These are phyloP conservation scores for Colletotrichum abscissum DNA, from an alignment of 2,329 filamentous ascomycete species.

Conservation along the genomic window DNA sequence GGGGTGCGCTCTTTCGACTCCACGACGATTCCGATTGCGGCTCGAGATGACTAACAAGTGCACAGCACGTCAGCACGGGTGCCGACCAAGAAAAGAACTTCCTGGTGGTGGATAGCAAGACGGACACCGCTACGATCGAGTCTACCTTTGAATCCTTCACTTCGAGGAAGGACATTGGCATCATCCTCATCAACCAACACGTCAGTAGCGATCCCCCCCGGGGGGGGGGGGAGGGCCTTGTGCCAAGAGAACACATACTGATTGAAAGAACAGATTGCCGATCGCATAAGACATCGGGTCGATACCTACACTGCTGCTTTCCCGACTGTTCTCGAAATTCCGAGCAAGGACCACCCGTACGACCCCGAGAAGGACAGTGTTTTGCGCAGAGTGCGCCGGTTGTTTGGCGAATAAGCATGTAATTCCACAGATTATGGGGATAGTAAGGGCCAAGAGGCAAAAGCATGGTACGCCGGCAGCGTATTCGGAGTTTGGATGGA, in stretches of 20 bases:
- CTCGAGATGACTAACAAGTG: slow-evolving; percentile 17
- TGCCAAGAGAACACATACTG: slow-evolving; percentile 30
- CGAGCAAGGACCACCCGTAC: slow-evolving; percentile 98
- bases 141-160: slow-evolving; percentile 91
- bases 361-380: slow-evolving; percentile 99
- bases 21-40: not conserved
- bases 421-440: not conserved
- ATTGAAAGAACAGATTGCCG: slow-evolving; percentile 76
- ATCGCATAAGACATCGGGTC: slow-evolving; percentile 90
- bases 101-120: slow-evolving; percentile 94
- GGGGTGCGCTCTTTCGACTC: slow-evolving; percentile 71
- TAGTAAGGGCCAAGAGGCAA: not conserved
- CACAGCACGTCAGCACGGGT: slow-evolving; percentile 87
- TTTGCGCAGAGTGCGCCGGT: slow-evolving; percentile 80
- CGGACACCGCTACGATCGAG: slow-evolving; percentile 88
- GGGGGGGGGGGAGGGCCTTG: no score
- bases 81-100: slow-evolving; percentile 97
- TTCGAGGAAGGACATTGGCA: slow-evolving; percentile 93
- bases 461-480: not conserved
- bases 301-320: slow-evolving; percentile 95
- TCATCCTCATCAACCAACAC: slow-evolving; percentile 97
- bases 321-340: slow-evolving; percentile 95
- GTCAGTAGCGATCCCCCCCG: slow-evolving; percentile 70
- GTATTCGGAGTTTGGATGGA: not conserved
- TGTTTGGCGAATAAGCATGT: slow-evolving; percentile 72